Base-by-base conservation (phyloP, 169 alveolate species). In the Neospora caninum region DNA sequence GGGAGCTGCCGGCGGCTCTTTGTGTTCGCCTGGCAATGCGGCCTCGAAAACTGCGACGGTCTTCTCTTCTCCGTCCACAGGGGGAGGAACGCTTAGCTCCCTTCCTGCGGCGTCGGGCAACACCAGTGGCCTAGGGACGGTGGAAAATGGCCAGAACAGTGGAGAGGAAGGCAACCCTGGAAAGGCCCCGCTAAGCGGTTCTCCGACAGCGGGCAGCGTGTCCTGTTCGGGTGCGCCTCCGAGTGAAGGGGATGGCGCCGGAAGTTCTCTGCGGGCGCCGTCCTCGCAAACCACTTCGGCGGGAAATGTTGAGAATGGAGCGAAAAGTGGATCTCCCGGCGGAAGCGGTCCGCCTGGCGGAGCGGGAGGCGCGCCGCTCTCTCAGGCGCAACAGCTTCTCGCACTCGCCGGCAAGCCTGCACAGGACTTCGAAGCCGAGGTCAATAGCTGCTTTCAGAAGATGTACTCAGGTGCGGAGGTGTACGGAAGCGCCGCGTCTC, bases 341-440 rank as follows among this genome's bases (percentile, higher is more conserved):
- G 73, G 73, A 64, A n/a, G n/a, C n/a, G n/a, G n/a, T n/a, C n/a
- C n/a, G n/a, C n/a, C n/a, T n/a, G n/a, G n/a, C n/a, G 73, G 73
- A 64, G 73, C 73, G n/a, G 73, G n/a, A 64, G 73, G 34, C 34
- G 73, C 73, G 7, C n/a, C 73, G 0, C n/a, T 64, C 34, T 64
- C 73, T 13, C 73, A 64, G 73, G 73, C 73, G 1, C 73, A 64
- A 29, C 73, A 64, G 73, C 73, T 64, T 13, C 58, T 49, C 34
- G 73, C 73, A 0, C 29, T 29, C 29, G 86, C 39, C 39, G 42
- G 31, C 86, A 78, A 78, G 86, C 86, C 86, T 29, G 49, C 39
- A n/a, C 45, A n/a, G 49, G 89, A 82, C n/a, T 82, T 82, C 41
- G 89, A 38, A 9, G 69, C 64, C 6, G 89, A 82, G 64, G 89